phyloP scores from a whole-genome alignment of 306 rosid genomes.

The Cicer cuneatum region DNA sequence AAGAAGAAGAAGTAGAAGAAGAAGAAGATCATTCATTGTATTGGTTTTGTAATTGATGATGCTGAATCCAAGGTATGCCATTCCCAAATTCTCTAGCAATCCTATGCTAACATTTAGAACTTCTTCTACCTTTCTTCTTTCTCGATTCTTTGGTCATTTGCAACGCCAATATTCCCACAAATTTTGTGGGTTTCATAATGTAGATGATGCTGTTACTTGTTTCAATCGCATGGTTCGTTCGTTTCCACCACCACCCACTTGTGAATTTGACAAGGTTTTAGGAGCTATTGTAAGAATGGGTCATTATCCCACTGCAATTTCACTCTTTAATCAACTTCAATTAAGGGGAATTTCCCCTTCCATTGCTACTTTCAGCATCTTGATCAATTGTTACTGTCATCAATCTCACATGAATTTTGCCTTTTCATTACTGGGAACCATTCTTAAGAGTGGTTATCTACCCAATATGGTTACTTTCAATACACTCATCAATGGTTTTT shows the following conservation, averaged over 20 bases:
- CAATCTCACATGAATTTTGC: slow-evolving; percentile 42
- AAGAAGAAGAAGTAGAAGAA: neutral
- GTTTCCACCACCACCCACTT: slow-evolving; percentile 38
- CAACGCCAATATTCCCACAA: slow-evolving; percentile 13
- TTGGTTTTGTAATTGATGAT: neutral
- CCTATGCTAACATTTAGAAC: neutral
- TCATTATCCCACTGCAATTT: slow-evolving; percentile 43
- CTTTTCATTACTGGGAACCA: slow-evolving; percentile 43
- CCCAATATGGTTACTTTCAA: slow-evolving; percentile 45
- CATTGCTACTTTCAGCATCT: slow-evolving; percentile 43
- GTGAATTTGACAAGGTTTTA: slow-evolving; percentile 38
- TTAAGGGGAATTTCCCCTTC: slow-evolving; percentile 35
- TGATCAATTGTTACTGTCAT: slow-evolving; percentile 51
- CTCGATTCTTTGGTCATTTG: slow-evolving; percentile 39
- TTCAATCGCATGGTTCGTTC: slow-evolving; percentile 35
- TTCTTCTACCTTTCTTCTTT: slow-evolving; percentile 22
- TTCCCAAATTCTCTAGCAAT: slow-evolving; percentile 41
- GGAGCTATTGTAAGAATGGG: slow-evolving; percentile 45
- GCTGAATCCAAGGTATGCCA: slow-evolving; percentile 44
- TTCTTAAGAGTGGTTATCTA: slow-evolving; percentile 48
- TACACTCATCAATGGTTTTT: slow-evolving; percentile 46
- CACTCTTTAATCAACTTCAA: slow-evolving; percentile 40
- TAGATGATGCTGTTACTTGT: slow-evolving; percentile 36
- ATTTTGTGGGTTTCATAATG: slow-evolving; percentile 21
- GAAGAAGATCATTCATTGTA: neutral